Conservation (phyloP, 2,329 filamentous ascomycete species). For the Neonectria faginata region DNA sequence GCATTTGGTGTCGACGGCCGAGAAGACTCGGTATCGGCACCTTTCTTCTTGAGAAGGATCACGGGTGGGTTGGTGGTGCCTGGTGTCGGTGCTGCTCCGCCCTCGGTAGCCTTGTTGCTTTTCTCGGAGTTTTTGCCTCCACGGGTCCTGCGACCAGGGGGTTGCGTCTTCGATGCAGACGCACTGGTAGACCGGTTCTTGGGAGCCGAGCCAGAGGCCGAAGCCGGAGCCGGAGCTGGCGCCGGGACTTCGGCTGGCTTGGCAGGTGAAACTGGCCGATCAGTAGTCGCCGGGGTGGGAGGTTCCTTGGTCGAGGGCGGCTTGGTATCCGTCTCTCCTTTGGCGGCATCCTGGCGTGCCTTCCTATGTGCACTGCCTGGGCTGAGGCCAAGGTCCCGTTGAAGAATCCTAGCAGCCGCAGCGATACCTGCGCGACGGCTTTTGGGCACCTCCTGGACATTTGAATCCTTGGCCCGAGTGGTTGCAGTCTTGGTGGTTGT, state of each 20-base stretch:
- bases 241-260: constrained; percentile 34
- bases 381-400: constrained; percentile 74
- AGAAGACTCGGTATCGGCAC: constrained; percentile 42
- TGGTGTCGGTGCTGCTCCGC: constrained; percentile 30
- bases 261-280: constrained; percentile 38
- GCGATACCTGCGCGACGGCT: constrained; percentile 71
- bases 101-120: constrained; percentile 48
- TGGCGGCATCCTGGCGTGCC: constrained; percentile 68
- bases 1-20: constrained; percentile 43
- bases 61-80: constrained; percentile 50
- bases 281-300: constrained; percentile 31
- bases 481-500: constrained; percentile 59
- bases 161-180: constrained; percentile 44
- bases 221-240: constrained; percentile 25
- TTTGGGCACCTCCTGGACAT: constrained; percentile 58
- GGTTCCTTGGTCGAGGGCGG: constrained; percentile 51
- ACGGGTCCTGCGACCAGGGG: constrained; percentile 47
- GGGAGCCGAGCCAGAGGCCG: constrained; percentile 24
- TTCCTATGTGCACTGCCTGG: constrained; percentile 72
- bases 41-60: constrained; percentile 57
- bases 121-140: constrained; percentile 56
- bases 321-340: constrained; percentile 64
- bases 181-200: constrained; percentile 41
- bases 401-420: constrained; percentile 72
- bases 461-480: constrained; percentile 48